These are phyloP conservation scores for Firmiana major DNA, from an alignment of 345 rosid genomes.

Conservation along the genomic window DNA sequence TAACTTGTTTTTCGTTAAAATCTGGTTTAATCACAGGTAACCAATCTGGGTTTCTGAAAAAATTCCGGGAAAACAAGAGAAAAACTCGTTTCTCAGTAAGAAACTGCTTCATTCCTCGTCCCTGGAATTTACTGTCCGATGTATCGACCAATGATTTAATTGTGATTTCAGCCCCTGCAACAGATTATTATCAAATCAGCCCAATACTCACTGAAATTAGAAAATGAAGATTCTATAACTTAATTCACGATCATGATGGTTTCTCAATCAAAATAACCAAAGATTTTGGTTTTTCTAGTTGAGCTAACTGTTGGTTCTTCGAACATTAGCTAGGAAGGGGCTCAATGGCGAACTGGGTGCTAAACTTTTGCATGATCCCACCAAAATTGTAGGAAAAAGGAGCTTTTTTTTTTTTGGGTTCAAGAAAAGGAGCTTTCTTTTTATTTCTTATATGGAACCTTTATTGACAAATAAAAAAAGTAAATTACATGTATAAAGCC, in stretches of 20 bases:
- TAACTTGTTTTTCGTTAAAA: background rate
- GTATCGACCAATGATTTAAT: no score
- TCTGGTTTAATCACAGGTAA: background rate
- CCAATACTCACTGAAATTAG: background rate
- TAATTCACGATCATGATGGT: background rate
- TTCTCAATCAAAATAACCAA: background rate
- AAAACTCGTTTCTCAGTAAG: background rate
- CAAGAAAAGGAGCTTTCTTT: background rate
- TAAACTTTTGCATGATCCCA: background rate
- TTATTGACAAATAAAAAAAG: background rate
- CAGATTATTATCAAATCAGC: background rate
- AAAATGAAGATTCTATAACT: background rate
- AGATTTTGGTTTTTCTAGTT: no score
- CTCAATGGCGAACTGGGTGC: background rate
- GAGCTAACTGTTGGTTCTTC: no score
- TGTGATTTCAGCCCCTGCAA: no score
- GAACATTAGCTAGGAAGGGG: no score
- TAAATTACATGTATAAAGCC: background rate
- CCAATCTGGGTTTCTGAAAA: background rate
- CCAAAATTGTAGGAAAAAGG: background rate
- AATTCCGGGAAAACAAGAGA: background rate
- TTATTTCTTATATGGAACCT: background rate
- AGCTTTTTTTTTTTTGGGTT: no score
- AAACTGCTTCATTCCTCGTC: no score
- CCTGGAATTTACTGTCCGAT: no score